These are phyloP conservation scores for Comarum palustre DNA, from an alignment of 306 rosid genomes.

Conservation along the genomic window DNA sequence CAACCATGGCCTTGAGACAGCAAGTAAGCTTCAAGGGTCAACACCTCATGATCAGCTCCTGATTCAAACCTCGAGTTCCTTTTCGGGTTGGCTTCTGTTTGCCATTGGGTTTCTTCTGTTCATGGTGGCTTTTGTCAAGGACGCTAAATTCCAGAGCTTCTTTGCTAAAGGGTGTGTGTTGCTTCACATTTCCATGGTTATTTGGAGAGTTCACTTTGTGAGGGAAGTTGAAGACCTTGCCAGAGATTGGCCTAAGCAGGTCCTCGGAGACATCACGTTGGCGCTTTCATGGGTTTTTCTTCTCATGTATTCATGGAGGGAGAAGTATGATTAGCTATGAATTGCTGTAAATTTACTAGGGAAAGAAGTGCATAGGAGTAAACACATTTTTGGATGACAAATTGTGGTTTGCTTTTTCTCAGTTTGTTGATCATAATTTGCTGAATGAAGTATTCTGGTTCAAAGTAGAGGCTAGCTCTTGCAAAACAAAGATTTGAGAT, in stretches of 20 bases:
- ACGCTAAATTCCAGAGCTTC: slow-evolving; percentile 75
- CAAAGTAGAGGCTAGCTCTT: not conserved
- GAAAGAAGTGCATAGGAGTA: not conserved
- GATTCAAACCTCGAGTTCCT: slow-evolving; percentile 73
- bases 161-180: slow-evolving; percentile 82
- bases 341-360: not conserved
- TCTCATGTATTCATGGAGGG: slow-evolving; percentile 75
- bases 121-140: slow-evolving; percentile 84
- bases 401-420: slow-evolving; percentile 13
- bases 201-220: slow-evolving; percentile 74
- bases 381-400: not conserved
- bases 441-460: not conserved
- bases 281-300: slow-evolving; percentile 75
- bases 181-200: slow-evolving; percentile 82
- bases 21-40: slow-evolving; percentile 80
- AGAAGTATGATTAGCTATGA: slow-evolving; percentile 65
- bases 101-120: slow-evolving; percentile 63
- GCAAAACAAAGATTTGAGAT: not conserved
- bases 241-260: slow-evolving; percentile 67
- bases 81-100: slow-evolving; percentile 77
- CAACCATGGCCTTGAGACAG: slow-evolving; percentile 68
- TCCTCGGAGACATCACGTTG: slow-evolving; percentile 65
- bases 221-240: slow-evolving; percentile 64
- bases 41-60: slow-evolving; percentile 77
- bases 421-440: not conserved